Evolutionary conservation across 129 eudicot species (phyloP).

Genomic region (Arctium minus): DNA sequence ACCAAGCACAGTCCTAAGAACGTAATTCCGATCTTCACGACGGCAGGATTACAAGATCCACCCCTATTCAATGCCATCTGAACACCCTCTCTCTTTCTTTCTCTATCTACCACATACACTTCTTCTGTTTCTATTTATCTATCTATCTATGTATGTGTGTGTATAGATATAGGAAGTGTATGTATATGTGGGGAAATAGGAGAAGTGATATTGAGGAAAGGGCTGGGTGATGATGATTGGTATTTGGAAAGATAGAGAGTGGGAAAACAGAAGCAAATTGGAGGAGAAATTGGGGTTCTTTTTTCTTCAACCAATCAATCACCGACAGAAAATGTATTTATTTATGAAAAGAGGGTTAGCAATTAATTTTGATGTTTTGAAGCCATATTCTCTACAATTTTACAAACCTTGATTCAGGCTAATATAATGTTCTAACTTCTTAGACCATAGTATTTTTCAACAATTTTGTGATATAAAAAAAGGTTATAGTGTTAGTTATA

Average conservation of each 20-base stretch:
- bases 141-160: background rate
- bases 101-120: background rate
- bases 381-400: background rate
- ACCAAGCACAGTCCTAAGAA: constrained; percentile 59
- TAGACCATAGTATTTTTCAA: background rate
- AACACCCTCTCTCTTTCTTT: background rate
- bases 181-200: background rate
- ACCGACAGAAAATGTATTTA: constrained; percentile 13
- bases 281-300: constrained; percentile 6
- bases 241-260: constrained; percentile 7
- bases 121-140: background rate
- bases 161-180: background rate
- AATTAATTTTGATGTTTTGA: background rate
- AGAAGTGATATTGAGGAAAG: background rate
- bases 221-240: background rate
- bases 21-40: constrained; percentile 49
- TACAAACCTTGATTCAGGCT: background rate
- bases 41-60: constrained; percentile 49
- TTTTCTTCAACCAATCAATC: background rate
- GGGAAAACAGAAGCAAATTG: constrained; percentile 20
- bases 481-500: too few species aligned
- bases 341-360: background rate
- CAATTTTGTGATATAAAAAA: too few species aligned
- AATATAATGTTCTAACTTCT: background rate
- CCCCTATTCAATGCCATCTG: constrained; percentile 49